Percentiles rank a stretch among this genome's conserved stretches.
Conservation (phyloP, 2,329 filamentous ascomycete genomes). For the Colletotrichum cereale region DNA sequence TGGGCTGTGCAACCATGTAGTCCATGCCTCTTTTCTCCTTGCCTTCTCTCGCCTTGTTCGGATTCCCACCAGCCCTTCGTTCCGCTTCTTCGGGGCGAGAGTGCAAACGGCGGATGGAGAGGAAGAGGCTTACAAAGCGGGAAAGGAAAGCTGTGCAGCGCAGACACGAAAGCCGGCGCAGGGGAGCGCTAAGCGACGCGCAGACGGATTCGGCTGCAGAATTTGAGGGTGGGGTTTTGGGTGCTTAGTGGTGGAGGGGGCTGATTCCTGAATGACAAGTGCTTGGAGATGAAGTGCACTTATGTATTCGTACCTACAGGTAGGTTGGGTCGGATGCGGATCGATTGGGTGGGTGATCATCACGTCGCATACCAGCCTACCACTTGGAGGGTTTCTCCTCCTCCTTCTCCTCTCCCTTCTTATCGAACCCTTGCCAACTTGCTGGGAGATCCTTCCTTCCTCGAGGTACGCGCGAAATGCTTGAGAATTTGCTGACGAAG, state of each 20-base stretch:
- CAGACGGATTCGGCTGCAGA: conserved; percentile 28
- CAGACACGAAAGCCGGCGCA: conserved; percentile 24
- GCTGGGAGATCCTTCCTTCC: background rate
- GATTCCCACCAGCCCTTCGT: background rate
- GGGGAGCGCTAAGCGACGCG: conserved; percentile 15
- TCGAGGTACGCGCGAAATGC: too few species aligned
- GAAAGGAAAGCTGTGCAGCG: conserved; percentile 20
- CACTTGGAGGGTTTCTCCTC: background rate
- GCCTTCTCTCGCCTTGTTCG: background rate
- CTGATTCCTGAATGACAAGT: background rate
- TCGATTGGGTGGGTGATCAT: conserved; percentile 20
- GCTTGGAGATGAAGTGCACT: conserved; percentile 17
- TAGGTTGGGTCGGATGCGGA: conserved; percentile 30
- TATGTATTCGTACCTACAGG: too few species aligned
- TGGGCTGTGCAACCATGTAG: conserved; percentile 26
- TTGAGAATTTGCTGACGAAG: background rate
- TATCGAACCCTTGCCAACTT: background rate
- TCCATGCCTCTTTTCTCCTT: conserved; percentile 18
- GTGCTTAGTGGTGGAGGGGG: conserved; percentile 15
- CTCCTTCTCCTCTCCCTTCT: background rate
- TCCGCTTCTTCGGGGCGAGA: background rate
- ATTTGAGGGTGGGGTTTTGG: conserved; percentile 17
- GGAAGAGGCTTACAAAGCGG: background rate
- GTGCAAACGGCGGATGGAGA: conserved; percentile 20
- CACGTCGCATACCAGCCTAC: conserved; percentile 3